A percentile compares a stretch with the other conserved stretches of the same genome.
phyloP scores from a whole-genome alignment of 225 moss, liverwort and hornwort species.

The Physcomitrellopsis africana region DNA sequence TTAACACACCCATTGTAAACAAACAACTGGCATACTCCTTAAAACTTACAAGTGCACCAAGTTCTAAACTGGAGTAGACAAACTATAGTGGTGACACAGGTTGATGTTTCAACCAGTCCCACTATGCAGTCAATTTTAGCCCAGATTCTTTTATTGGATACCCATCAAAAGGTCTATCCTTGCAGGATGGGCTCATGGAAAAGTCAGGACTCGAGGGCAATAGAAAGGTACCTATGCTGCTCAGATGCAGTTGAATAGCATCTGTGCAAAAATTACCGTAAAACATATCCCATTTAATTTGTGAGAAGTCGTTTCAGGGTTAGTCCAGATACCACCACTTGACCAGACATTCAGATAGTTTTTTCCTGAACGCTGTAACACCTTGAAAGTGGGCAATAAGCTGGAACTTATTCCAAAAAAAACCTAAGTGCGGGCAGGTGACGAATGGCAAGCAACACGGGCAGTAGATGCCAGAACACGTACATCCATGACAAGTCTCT shows the following conservation, averaged over 20 bases:
- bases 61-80: background rate
- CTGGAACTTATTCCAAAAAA: slow-evolving; percentile 54
- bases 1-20: too few species aligned
- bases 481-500: slow-evolving; percentile 46
- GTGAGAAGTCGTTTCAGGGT: slow-evolving; percentile 51
- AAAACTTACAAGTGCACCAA: background rate
- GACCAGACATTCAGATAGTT: slow-evolving; percentile 53
- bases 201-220: slow-evolving; percentile 25
- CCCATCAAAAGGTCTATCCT: slow-evolving; percentile 22
- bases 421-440: slow-evolving; percentile 37
- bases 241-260: slow-evolving; percentile 46
- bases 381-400: slow-evolving; percentile 42
- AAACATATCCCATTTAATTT: slow-evolving; percentile 44
- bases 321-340: slow-evolving; percentile 44
- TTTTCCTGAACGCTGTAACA: slow-evolving; percentile 47
- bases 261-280: slow-evolving; percentile 49
- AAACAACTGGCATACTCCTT: background rate
- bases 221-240: slow-evolving; percentile 35
- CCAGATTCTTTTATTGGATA: slow-evolving; percentile 38
- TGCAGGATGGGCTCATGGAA: slow-evolving; percentile 22
- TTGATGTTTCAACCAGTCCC: background rate
- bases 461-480: slow-evolving; percentile 45
- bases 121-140: slow-evolving; percentile 22
- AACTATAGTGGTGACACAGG: background rate
- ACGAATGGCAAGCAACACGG: slow-evolving; percentile 48